Evolutionary conservation across 495 filamentous ascomycete species (phyloP), one percentile per base, ranked within the genome.

Genomic region (Talaromyces borbonicus): DNA sequence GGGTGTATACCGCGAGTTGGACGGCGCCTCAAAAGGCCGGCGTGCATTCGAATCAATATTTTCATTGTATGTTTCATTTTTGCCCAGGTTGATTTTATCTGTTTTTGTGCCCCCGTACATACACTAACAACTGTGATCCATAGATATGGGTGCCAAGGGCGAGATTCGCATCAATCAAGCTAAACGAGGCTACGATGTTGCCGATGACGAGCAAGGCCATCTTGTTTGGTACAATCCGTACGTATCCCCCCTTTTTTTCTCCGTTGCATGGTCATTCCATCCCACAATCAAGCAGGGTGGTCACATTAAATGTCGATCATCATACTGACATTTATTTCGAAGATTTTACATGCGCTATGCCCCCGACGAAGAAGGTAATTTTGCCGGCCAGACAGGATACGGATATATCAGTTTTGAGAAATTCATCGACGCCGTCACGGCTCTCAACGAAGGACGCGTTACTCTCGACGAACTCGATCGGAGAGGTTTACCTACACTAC

Each of bases 311-410:
- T 12, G 8, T 35, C 11, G 3, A n/a, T 0, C 8, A 47, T 3
- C n/a, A 15, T n/a, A 25, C 18, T 47, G 16, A n/a, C 16, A 38
- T 20, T 1, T 5, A 20, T 9, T 2, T 8, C 30, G 16, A 32
- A 72, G 68, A 26, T 96, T 96, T 68, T 96, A 96, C 57, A 96
- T 96, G 90, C 78, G 81, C 53, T 96, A 95, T 56, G 89, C 90
- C 9, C 89, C 90, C 11, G 89, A 95, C 52, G 90, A 95, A 60
- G 86, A 94, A 60, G 90, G 90, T 14, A 94, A 95, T 65, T 96
- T 96, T 58, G 77, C 74, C 26, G 90, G 90, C 16, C 90, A 95
- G 61, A 84, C 79, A 5, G 90, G 90, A 1, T 96, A 96, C 56
- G 87, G 90, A 11, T 96, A 95, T 59, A 78, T 95, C 49, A 87